Evolutionary conservation across 1,284 basidiomycete species (phyloP).

Genomic region (Puccinia triticina): DNA sequence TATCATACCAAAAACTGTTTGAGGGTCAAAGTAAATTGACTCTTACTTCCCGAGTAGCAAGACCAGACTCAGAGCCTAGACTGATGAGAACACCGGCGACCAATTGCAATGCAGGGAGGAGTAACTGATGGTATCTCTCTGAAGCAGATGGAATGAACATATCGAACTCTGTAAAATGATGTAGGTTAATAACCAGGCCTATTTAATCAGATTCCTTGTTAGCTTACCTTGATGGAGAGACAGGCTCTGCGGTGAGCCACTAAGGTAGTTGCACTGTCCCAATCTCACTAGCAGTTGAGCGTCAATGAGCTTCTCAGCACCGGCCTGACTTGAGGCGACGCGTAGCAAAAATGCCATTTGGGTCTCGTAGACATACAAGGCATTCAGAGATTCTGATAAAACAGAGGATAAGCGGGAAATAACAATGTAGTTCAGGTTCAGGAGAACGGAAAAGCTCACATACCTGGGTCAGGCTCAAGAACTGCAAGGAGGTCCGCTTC

Average conservation of each 20-base stretch:
- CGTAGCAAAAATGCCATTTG: conserved; percentile 86
- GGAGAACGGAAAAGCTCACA: conserved; percentile 1
- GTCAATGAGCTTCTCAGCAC: conserved; percentile 83
- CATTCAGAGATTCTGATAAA: conserved; percentile 70
- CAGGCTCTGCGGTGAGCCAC: conserved; percentile 76
- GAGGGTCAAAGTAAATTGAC: background rate
- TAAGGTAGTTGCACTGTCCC: conserved; percentile 82
- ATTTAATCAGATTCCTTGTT: background rate
- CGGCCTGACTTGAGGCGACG: conserved; percentile 76
- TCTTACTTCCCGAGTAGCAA: conserved; percentile 67
- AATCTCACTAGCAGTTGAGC: conserved; percentile 76
- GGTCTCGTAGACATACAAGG: conserved; percentile 91
- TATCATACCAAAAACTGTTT: conserved; percentile 8
- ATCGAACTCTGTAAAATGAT: conserved; percentile 65
- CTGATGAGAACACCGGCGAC: conserved; percentile 36
- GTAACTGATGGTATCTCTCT: conserved; percentile 83
- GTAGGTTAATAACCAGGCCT: background rate
- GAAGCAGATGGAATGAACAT: conserved; percentile 83
- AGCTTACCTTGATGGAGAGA: conserved; percentile 69
- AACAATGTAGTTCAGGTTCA: background rate
- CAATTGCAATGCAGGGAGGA: conserved; percentile 81
- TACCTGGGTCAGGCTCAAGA: conserved; percentile 81
- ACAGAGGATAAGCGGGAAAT: background rate
- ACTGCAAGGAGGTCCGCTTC: conserved; percentile 78
- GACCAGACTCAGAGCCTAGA: conserved; percentile 62